Evolutionary conservation across 2,329 filamentous ascomycete species (phyloP), one percentile per base, ranked within the genome.

Genomic region (Elsinoe arachidis): DNA sequence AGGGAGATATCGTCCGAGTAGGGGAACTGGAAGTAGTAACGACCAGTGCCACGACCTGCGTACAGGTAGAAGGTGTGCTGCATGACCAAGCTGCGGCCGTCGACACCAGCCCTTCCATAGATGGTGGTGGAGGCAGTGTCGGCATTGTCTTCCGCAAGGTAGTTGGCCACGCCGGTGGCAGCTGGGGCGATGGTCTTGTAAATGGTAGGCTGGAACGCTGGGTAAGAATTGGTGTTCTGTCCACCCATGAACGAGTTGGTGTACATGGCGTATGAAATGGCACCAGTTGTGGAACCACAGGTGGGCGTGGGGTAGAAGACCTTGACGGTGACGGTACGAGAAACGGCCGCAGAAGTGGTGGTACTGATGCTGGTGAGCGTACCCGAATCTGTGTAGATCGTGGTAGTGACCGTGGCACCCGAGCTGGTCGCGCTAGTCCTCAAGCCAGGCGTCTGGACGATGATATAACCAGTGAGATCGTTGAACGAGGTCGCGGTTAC

Each of bases 61-160:
- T 53, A 61, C 1, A 61, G 4, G 34, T 61, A 61, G 34, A 61
- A 61, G 7, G 56, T 58, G 19, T 61, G 58, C n/a, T 60, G 58
- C 19, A 61, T 30, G 55, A 59, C 59, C 38, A 56, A 56, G 15
- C 37, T 55, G 21, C 51, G 53, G 15, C 54, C 58, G 14, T 44
- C 37, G 17, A 23, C 19, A 23, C 21, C 26, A 19, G 35, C 10
- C 39, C 43, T 37, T 10, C 46, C 46, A 23, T 54, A 58, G 38
- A 58, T 55, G 37, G 57, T 58, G 15, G 30, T 39, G n/a, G 52
- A 37, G n/a, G 43, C 41, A 14, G 46, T 41, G n/a, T 46, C 49
- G 30, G 52, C 46, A 26, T 61, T 61, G 59, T 51, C 55, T 55
- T 59, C 59, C 17, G 57, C 59, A 26, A 61, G 55, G 41, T 56